Conservation (phyloP, 768 basidiomycete species). For the Gautieria morchelliformis region DNA sequence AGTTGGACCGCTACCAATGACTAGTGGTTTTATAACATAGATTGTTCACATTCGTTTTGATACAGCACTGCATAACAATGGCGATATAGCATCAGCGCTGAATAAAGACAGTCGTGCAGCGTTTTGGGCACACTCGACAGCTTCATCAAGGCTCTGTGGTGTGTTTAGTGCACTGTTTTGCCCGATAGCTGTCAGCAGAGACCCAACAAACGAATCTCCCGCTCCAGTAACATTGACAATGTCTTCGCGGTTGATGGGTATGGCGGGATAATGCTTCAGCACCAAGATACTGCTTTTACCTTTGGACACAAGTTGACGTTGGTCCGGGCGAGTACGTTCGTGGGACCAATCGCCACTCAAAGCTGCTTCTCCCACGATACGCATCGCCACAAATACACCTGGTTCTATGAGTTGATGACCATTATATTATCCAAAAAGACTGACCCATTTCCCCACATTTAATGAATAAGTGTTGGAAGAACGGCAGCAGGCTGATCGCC, state of each 20-base stretch:
- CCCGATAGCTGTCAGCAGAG: slow-evolving; percentile 45
- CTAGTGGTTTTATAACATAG: not conserved
- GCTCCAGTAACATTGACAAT: slow-evolving; percentile 80
- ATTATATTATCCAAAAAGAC: not conserved
- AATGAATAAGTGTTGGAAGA: slow-evolving; percentile 74
- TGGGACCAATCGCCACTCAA: slow-evolving; percentile 40
- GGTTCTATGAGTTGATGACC: not conserved
- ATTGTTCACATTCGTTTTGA: not conserved
- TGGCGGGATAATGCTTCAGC: slow-evolving; percentile 65
- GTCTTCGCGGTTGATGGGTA: slow-evolving; percentile 25
- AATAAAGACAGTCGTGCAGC: slow-evolving; percentile 55
- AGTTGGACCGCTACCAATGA: slow-evolving; percentile 43
- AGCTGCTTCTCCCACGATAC: slow-evolving; percentile 32
- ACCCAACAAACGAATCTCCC: slow-evolving; percentile 85
- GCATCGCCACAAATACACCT: slow-evolving; percentile 59
- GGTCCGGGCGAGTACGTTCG: slow-evolving; percentile 35
- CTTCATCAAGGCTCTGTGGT: slow-evolving; percentile 31
- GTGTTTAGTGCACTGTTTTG: slow-evolving; percentile 30
- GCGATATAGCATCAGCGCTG: slow-evolving; percentile 56
- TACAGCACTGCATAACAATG: slow-evolving; percentile 25
- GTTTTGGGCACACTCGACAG: slow-evolving; percentile 49
- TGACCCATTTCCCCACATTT: slow-evolving; percentile 62
- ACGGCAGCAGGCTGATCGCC: slow-evolving; percentile 74
- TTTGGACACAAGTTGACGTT: slow-evolving; percentile 43
- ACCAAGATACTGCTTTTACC: slow-evolving; percentile 44